Evolutionary conservation across 768 basidiomycete species (phyloP).

Genomic region (Tricholoma bakamatsutake): DNA sequence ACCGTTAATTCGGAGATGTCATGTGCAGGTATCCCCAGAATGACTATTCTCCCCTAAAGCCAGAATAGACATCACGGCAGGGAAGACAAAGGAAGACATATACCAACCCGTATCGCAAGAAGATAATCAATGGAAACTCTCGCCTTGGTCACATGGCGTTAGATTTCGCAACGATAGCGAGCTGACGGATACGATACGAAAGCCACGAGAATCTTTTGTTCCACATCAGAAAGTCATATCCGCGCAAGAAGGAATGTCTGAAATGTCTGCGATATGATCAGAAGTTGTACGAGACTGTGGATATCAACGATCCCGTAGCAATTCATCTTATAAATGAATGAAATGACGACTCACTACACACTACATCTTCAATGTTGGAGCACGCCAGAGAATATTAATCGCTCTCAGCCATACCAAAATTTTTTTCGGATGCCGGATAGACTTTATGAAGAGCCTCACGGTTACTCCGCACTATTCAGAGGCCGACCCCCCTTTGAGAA

Average conservation of each 20-base stretch:
- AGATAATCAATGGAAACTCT: background rate
- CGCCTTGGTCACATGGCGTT: background rate
- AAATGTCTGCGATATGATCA: background rate
- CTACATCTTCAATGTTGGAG: background rate
- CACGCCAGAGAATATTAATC: background rate
- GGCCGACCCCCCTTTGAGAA: background rate
- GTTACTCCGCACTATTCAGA: background rate
- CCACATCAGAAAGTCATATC: background rate
- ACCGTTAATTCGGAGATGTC: background rate
- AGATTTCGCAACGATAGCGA: background rate
- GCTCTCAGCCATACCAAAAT: background rate
- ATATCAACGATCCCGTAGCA: no score
- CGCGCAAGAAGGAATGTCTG: background rate
- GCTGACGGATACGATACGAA: background rate
- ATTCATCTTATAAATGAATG: background rate
- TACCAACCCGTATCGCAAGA: background rate
- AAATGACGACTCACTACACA: background rate
- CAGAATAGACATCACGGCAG: background rate
- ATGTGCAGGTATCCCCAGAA: conserved; percentile 1
- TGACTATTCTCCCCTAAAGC: background rate
- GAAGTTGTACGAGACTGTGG: background rate
- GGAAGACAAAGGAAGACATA: background rate
- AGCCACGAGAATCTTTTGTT: background rate
- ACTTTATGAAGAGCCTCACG: conserved; percentile 2
- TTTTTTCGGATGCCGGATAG: background rate